Evolutionary conservation across 1,139 yeast species (phyloP).

Genomic region (Scheffersomyces insectosa): DNA sequence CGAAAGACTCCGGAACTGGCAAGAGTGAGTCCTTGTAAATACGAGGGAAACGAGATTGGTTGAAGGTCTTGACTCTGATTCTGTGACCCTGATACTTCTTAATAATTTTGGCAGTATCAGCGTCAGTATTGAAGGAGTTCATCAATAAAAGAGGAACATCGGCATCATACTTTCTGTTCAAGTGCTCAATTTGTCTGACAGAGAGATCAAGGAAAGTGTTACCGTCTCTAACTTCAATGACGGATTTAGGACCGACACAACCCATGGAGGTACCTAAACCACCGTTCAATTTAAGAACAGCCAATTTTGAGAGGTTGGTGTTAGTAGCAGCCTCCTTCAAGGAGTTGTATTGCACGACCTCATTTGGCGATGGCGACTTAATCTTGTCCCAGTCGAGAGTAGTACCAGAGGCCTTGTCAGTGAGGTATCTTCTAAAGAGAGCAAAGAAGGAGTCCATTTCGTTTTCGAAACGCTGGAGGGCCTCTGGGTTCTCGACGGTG

Average conservation of each 20-base stretch:
- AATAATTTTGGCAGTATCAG: constrained; percentile 91
- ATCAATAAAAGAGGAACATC: constrained; percentile 94
- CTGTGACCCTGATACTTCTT: constrained; percentile 97
- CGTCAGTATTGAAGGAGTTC: constrained; percentile 98
- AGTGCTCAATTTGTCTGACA: constrained; percentile 94
- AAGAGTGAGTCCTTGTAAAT: constrained; percentile 89
- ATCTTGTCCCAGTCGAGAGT: constrained; percentile 94
- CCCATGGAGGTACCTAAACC: constrained; percentile 99
- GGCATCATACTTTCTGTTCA: constrained; percentile 86
- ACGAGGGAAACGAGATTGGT: constrained; percentile 96
- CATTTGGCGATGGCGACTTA: constrained; percentile 82
- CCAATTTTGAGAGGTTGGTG: constrained; percentile 74
- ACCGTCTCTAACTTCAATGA: constrained; percentile 97
- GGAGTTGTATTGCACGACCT: constrained; percentile 76
- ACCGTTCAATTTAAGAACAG: constrained; percentile 94
- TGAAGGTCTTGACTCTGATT: constrained; percentile 91
- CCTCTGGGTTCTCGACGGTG: constrained; percentile 60
- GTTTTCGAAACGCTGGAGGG: constrained; percentile 69
- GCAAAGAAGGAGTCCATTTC: constrained; percentile 97
- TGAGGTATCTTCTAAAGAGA: constrained; percentile 85
- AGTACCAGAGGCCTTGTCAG: constrained; percentile 85
- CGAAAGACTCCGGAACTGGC: constrained; percentile 82
- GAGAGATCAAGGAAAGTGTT: constrained; percentile 93
- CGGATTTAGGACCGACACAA: constrained; percentile 98
- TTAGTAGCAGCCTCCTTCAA: constrained; percentile 38